Conservation (phyloP, 441 rosid species). For the Codiaeum variegatum region DNA sequence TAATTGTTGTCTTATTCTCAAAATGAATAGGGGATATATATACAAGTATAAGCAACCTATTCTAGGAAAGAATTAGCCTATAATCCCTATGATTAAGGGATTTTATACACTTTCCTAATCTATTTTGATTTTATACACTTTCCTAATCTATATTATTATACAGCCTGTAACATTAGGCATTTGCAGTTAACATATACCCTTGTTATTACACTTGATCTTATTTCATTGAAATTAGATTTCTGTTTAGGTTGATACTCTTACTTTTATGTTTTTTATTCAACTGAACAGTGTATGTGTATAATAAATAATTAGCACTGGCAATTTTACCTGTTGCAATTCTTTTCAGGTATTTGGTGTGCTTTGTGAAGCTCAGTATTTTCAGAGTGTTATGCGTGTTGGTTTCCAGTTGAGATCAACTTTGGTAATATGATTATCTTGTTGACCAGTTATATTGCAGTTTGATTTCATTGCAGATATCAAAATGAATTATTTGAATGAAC, state of each 20-base stretch:
- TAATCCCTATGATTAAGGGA: too few relatives aligned
- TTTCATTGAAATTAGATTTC: background rate
- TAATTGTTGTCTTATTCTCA: too few relatives aligned
- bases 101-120: too few relatives aligned
- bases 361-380: constrained; percentile 94
- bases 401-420: constrained; percentile 87
- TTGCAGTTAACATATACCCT: background rate
- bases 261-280: background rate
- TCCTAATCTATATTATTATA: too few relatives aligned
- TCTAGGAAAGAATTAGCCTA: too few relatives aligned
- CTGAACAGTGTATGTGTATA: background rate
- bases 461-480: background rate
- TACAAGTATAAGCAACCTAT: too few relatives aligned
- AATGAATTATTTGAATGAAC: background rate
- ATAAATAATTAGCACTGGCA: background rate
- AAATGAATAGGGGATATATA: too few relatives aligned
- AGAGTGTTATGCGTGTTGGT: constrained; percentile 97
- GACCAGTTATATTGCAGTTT: constrained; percentile 11
- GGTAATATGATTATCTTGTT: constrained; percentile 48
- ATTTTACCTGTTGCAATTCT: constrained; percentile 28
- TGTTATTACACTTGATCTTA: background rate
- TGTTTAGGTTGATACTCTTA: background rate
- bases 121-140: too few relatives aligned
- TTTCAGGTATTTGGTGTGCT: constrained; percentile 84
- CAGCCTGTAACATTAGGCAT: too few relatives aligned